A percentile compares a stretch with the other conserved stretches of the same genome.
phyloP scores from a whole-genome alignment of 2,329 filamentous ascomycete species.

The Penicillium sp. region DNA sequence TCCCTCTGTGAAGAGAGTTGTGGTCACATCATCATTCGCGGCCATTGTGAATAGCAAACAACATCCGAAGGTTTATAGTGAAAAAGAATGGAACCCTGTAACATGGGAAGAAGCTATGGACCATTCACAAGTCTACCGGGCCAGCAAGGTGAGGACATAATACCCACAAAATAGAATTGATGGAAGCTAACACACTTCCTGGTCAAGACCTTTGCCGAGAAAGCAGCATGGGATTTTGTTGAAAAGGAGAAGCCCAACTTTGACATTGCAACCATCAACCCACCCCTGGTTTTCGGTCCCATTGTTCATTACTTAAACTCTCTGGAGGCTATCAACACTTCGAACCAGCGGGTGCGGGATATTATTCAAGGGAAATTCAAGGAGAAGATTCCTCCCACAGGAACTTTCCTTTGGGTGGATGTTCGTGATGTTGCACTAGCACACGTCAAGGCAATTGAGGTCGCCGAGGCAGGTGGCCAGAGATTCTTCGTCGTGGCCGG shows the following conservation, averaged over 20 bases:
- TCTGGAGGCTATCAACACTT: slow-evolving; percentile 69
- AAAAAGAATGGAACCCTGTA: slow-evolving; percentile 47
- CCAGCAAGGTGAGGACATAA: slow-evolving; percentile 51
- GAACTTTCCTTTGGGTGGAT: slow-evolving; percentile 60
- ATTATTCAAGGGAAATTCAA: slow-evolving; percentile 65
- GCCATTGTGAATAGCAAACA: slow-evolving; percentile 56
- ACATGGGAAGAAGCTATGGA: slow-evolving; percentile 43
- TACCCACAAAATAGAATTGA: background rate
- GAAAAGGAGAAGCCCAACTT: slow-evolving; percentile 59
- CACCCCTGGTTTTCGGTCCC: slow-evolving; percentile 64
- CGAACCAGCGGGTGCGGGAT: slow-evolving; percentile 66
- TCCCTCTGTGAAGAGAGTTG: slow-evolving; percentile 70
- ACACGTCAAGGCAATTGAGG: slow-evolving; percentile 49
- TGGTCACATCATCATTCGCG: slow-evolving; percentile 70
- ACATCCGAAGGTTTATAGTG: slow-evolving; percentile 37
- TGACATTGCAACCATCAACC: slow-evolving; percentile 62
- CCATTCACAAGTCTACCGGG: slow-evolving; percentile 44
- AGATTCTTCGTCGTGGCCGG: slow-evolving; percentile 48
- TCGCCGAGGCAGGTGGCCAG: slow-evolving; percentile 46
- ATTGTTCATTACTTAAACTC: slow-evolving; percentile 64
- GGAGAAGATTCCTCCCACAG: slow-evolving; percentile 58
- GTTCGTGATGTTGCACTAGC: slow-evolving; percentile 52
- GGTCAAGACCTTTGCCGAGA: slow-evolving; percentile 59
- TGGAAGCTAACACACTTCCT: slow-evolving; percentile 7
- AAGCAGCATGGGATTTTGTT: slow-evolving; percentile 66